A percentile compares a stretch with the other conserved stretches of the same genome.
These are phyloP conservation scores for Nannochloris sp. DNA, from an alignment of 139 green algal genomes.

Conservation along the genomic window DNA sequence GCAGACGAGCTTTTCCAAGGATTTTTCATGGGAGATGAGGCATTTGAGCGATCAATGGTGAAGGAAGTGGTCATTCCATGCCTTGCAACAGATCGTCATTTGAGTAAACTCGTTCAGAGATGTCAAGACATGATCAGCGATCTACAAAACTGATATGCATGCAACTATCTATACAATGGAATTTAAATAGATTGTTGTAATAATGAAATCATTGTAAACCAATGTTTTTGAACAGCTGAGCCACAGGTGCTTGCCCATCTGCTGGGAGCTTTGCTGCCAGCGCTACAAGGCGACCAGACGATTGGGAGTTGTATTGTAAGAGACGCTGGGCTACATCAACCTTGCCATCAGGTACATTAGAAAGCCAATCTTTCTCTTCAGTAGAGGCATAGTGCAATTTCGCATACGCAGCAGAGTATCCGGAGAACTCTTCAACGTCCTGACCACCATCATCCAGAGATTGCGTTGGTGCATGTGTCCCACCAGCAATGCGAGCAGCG, in stretches of 20 bases:
- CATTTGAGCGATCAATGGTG: conserved; percentile 42
- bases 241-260: conserved; percentile 28
- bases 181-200: neutral
- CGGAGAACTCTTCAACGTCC: conserved; percentile 28
- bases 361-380: conserved; percentile 27
- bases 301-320: neutral
- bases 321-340: conserved; percentile 37
- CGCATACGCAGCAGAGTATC: conserved; percentile 69
- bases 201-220: conserved; percentile 2
- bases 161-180: too few species aligned
- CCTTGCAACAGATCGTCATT: conserved; percentile 23
- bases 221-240: conserved; percentile 4
- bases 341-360: conserved; percentile 33
- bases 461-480: neutral
- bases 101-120: conserved; percentile 17
- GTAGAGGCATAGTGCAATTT: conserved; percentile 65
- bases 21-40: neutral
- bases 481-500: conserved; percentile 8
- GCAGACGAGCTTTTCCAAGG: conserved; percentile 44
- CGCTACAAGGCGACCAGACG: conserved; percentile 21
- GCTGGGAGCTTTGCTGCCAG: conserved; percentile 14
- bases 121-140: conserved; percentile 17
- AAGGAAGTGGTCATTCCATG: conserved; percentile 34
- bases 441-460: conserved; percentile 14
- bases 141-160: conserved; percentile 1